Conservation (phyloP, 1,284 basidiomycete species). For the Athelia sp. region DNA sequence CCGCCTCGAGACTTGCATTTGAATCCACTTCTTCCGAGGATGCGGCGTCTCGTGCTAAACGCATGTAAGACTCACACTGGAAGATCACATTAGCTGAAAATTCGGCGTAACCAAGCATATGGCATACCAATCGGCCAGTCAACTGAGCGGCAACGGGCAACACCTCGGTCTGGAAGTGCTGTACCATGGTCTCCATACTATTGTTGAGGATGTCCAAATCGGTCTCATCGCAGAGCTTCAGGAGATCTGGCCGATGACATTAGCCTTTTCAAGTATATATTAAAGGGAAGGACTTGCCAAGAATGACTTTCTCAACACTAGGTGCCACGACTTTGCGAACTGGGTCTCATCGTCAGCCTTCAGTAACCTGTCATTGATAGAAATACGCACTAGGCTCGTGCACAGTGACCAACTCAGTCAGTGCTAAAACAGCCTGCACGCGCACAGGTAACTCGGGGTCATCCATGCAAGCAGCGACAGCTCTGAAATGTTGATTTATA, state of each 20-base stretch:
- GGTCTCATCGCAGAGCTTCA: slow-evolving; percentile 86
- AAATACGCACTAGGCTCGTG: slow-evolving; percentile 54
- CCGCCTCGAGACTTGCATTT: slow-evolving; percentile 44
- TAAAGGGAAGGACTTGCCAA: slow-evolving; percentile 43
- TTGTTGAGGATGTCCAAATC: slow-evolving; percentile 83
- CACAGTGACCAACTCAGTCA: slow-evolving; percentile 73
- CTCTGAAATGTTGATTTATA: slow-evolving; percentile 58
- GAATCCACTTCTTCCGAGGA: slow-evolving; percentile 46
- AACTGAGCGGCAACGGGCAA: slow-evolving; percentile 85
- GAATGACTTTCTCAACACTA: slow-evolving; percentile 83
- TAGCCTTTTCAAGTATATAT: neutral
- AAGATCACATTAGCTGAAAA: slow-evolving; percentile 3
- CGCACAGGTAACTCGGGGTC: slow-evolving; percentile 81
- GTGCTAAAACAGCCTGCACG: slow-evolving; percentile 77
- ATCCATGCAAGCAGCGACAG: slow-evolving; percentile 57
- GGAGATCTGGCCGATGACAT: slow-evolving; percentile 47
- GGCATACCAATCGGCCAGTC: slow-evolving; percentile 68
- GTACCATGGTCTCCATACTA: slow-evolving; percentile 84
- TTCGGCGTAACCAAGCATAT: neutral
- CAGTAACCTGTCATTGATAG: slow-evolving; percentile 1
- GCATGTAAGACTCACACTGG: slow-evolving; percentile 81
- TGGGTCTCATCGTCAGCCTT: slow-evolving; percentile 17
- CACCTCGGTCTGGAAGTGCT: slow-evolving; percentile 80
- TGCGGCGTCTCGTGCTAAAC: slow-evolving; percentile 66
- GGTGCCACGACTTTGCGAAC: slow-evolving; percentile 73